Base-by-base conservation (phyloP, 169 alveolate genomes). In the Plasmodium vinckei region DNA sequence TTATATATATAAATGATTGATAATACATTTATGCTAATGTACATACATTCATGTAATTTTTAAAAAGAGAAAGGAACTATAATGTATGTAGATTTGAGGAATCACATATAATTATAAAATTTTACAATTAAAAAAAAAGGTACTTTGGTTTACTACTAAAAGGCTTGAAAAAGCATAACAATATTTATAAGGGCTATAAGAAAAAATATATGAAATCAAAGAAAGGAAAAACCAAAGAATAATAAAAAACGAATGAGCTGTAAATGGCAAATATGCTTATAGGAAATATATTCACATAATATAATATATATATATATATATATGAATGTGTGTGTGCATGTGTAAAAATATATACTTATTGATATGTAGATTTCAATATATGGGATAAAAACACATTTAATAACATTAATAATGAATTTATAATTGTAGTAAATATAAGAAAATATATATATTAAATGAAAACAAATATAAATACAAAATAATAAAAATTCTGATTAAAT, bases 141-240 rank as follows among this genome's bases (percentile, higher is more conserved):
- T 15, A 63, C 12, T n/a, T n/a, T 23, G n/a, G 3, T 39, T 46
- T n/a, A 63, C 72, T 63, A 33, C 72, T 63, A 63, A 63, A 63
- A 63, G 39, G 39, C 23, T 63, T 63, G 17, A 63, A 63, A 63
- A 63, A 23, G 54, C 5, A 17, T 33, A 63, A 63, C 72, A 63
- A 63, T 25, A 33, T 63, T 63, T 10, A 63, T 63, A 63, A 63
- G 53, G n/a, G 1, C 13, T n/a, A 5, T 1, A 1, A 57, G 13
- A 4, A 17, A 57, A 57, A 15, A 23, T n/a, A 57, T 57, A 12
- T 12, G 13, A 9, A 12, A 9, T n/a, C 10, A 42, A 9, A 23
- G 19, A 17, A 63, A 33, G 21, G 53, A 63, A 63, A 63, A n/a
- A 51, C 19, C 59, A 51, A 63, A 63, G 12, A 27, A 63, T 63